Percentiles rank a stretch among this genome's conserved stretches.
These are phyloP conservation scores for Phytophthora fragariae DNA, from an alignment of 352 stramenopile species.

Conservation along the genomic window DNA sequence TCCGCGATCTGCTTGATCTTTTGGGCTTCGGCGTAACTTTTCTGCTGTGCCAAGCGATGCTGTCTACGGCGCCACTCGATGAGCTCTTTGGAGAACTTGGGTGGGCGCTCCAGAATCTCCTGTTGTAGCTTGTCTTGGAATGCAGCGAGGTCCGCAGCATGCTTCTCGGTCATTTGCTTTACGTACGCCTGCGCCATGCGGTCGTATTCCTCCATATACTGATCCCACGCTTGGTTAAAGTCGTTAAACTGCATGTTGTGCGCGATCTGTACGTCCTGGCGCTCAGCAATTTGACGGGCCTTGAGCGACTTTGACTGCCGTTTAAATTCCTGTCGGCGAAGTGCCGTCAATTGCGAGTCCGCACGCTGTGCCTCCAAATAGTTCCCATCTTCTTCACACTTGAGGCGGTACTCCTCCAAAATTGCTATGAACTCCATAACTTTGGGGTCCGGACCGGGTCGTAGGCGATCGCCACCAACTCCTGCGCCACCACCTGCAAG, in stretches of 20 bases:
- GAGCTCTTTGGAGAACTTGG: constrained; percentile 95
- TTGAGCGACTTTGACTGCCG: constrained; percentile 92
- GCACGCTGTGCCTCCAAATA: constrained; percentile 94
- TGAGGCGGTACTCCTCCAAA: constrained; percentile 94
- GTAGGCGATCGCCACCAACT: constrained; percentile 48
- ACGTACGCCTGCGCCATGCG: constrained; percentile 95
- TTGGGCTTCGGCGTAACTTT: constrained; percentile 94
- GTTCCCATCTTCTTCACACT: constrained; percentile 95
- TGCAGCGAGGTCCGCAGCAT: constrained; percentile 81
- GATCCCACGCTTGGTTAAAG: constrained; percentile 95
- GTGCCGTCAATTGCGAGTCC: constrained; percentile 86
- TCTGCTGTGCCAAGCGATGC: constrained; percentile 93
- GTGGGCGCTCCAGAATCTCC: constrained; percentile 86
- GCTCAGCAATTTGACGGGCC: constrained; percentile 91
- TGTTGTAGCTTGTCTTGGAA: constrained; percentile 92
- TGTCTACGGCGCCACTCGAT: constrained; percentile 95
- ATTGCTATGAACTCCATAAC: constrained; percentile 95
- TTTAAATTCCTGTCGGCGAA: constrained; percentile 93
- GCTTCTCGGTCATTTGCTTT: constrained; percentile 94
- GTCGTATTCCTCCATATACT: constrained; percentile 97
- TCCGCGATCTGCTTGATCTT: constrained; percentile 96
- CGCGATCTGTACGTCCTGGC: constrained; percentile 94
- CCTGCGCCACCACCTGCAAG: constrained; percentile 34
- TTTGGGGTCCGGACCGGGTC: constrained; percentile 85
- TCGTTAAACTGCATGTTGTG: constrained; percentile 97